phyloP scores from a whole-genome alignment of 2,329 filamentous ascomycete genomes.

The Trichophyton verrucosum region DNA sequence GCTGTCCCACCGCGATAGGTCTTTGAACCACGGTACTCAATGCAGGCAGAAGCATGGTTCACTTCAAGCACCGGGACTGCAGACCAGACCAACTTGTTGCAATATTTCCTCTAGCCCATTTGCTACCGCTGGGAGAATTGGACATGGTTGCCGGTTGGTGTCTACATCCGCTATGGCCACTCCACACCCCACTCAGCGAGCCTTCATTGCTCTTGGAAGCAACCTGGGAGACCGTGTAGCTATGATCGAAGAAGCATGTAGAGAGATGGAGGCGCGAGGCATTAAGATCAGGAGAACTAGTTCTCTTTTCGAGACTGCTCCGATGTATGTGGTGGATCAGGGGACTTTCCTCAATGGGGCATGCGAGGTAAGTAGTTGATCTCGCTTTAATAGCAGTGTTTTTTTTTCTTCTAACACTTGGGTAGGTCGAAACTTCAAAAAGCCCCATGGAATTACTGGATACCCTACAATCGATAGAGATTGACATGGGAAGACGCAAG shows the following conservation, averaged over 20 bases:
- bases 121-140: not conserved
- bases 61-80: not conserved
- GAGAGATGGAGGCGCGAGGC: conserved; percentile 58
- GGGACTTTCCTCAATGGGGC: conserved; percentile 81
- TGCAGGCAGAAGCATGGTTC: not conserved
- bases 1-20: not conserved
- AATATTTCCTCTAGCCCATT: not conserved
- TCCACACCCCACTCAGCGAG: conserved; percentile 22
- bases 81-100: not conserved
- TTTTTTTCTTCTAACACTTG: not conserved
- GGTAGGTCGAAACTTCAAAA: conserved; percentile 66
- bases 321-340: conserved; percentile 93
- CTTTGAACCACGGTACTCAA: not conserved
- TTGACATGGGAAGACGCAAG: conserved; percentile 65
- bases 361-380: conserved; percentile 57
- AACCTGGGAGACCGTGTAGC: conserved; percentile 77
- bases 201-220: conserved; percentile 81
- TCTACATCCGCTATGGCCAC: not conserved
- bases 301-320: conserved; percentile 82
- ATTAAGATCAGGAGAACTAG: conserved; percentile 72
- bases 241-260: conserved; percentile 75
- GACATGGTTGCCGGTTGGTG: not conserved
- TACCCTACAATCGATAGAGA: conserved; percentile 72
- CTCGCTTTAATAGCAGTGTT: not conserved
- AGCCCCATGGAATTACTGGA: conserved; percentile 65